Base-by-base conservation (phyloP, 169 alveolate genomes). In the Cryptosporidium ubiquitum region DNA sequence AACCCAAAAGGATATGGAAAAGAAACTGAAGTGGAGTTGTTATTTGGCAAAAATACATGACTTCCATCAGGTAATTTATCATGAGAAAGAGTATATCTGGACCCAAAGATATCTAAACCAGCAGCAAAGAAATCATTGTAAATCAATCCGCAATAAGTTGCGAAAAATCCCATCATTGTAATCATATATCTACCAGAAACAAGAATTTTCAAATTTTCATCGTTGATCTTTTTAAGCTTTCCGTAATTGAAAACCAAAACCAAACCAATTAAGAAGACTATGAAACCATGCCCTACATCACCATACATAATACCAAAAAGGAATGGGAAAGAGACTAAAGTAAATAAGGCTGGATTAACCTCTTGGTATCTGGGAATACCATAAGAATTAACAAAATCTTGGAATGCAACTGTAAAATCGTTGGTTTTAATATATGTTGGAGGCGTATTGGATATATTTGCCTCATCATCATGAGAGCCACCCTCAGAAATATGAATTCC, bases 251-350 rank as follows among this genome's bases (percentile, higher is more conserved):
- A 51, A 58, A 95, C 91, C 58, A 94, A 71, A 86, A 95, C 95
- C 71, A 95, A 58, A 2, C 97, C 97, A 84, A 96, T 93, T 31
- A 95, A 71, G 52, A 96, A 92, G 37, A 97, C 86, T 42, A 97
- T 73, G 33, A 95, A 91, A 7, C 99, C 99, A 92, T 99, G 99
- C 5, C 99, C 99, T 20, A 99, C 95, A 92, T 99, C 99, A 0
- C 99, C 99, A 91, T 97, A 99, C 99, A 99, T 99, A 39, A 99
- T 97, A 10, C 99, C 99, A 93, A 98, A 99, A 75, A 98, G 93
- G 95, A 99, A 99, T 16, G 99, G 99, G 93, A 99, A 98, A 4
- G 99, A 96, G 52, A 98, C 97, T 26, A 96, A 93, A n/a, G 99
- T 97, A 71, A 98, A 96, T 29, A 98, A 94, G 51, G 99, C 99